Percentiles rank a stretch among this genome's conserved stretches.
phyloP scores from a whole-genome alignment of 805 yeast species.

The Saturnispora kantuleensis region DNA sequence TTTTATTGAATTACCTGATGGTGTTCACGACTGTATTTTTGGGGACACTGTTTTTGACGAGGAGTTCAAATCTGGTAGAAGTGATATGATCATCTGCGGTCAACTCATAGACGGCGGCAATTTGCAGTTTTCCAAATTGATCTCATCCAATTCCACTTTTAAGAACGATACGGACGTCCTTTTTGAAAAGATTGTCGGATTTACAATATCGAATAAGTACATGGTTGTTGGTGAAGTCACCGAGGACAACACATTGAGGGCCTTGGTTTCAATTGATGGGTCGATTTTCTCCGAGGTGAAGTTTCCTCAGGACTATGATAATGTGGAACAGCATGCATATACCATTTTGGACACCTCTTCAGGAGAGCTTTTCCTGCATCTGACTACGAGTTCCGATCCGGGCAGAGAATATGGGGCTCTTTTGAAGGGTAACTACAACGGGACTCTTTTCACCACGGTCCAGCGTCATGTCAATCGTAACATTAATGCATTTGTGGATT shows the following conservation, averaged over 20 bases:
- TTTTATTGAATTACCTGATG: slow-evolving; percentile 45
- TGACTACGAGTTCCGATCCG: slow-evolving; percentile 47
- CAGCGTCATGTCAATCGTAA: slow-evolving; percentile 69
- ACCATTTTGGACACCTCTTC: slow-evolving; percentile 70
- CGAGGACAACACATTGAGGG: slow-evolving; percentile 45
- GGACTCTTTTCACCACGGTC: slow-evolving; percentile 71
- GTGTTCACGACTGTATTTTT: slow-evolving; percentile 56
- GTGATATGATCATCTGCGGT: slow-evolving; percentile 58
- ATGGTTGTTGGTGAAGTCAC: slow-evolving; percentile 59
- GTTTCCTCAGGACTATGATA: slow-evolving; percentile 59
- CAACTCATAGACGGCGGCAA: slow-evolving; percentile 25
- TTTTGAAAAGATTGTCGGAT: slow-evolving; percentile 59
- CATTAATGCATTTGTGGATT: slow-evolving; percentile 69
- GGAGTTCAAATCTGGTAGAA: slow-evolving; percentile 22
- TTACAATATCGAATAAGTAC: slow-evolving; percentile 61
- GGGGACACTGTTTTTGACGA: slow-evolving; percentile 43
- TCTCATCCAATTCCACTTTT: slow-evolving; percentile 49
- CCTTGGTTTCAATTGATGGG: slow-evolving; percentile 76
- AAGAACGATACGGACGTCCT: slow-evolving; percentile 28
- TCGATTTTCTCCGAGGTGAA: slow-evolving; percentile 61
- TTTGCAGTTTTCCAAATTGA: slow-evolving; percentile 18
- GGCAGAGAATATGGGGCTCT: slow-evolving; percentile 65
- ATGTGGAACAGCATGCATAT: slow-evolving; percentile 57
- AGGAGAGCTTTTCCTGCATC: slow-evolving; percentile 70
- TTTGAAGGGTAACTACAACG: slow-evolving; percentile 83